Conservation (phyloP, 441 rosid genomes). For the Pelargonium cotyledonis region DNA sequence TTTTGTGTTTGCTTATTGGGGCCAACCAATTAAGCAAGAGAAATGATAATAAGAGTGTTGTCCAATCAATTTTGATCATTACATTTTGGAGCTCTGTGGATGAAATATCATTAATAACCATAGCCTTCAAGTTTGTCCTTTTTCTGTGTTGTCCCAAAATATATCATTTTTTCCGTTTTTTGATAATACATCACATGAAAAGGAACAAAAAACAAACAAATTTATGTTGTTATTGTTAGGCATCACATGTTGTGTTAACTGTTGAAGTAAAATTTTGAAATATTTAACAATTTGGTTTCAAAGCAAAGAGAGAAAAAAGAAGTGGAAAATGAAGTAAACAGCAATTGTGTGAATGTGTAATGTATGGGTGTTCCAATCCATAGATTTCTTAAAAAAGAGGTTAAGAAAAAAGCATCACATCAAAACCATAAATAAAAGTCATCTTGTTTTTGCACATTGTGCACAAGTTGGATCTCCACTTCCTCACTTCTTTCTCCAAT, state of each 20-base stretch:
- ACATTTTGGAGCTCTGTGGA: not conserved
- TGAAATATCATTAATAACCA: too few species aligned
- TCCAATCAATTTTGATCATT: not conserved
- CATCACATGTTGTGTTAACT: not conserved
- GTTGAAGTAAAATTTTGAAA: too few species aligned
- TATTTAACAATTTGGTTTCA: too few species aligned
- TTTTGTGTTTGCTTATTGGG: too few species aligned
- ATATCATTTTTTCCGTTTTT: not conserved
- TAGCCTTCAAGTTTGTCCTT: not conserved
- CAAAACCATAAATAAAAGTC: not conserved
- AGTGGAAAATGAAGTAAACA: not conserved
- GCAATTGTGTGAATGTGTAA: not conserved
- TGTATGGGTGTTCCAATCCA: not conserved
- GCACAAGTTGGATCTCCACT: constrained; percentile 1
- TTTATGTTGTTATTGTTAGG: not conserved
- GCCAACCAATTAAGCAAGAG: too few species aligned
- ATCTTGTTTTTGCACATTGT: not conserved
- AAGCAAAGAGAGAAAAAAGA: not conserved
- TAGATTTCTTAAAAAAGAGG: not conserved
- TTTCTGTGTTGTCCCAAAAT: not conserved
- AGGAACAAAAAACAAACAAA: not conserved
- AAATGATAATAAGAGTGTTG: too few species aligned
- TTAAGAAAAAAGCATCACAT: not conserved
- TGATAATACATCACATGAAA: not conserved
- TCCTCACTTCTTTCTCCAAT: not conserved